Conservation (phyloP, 225 moss, liverwort and hornwort genomes). For the Neckera pumila region DNA sequence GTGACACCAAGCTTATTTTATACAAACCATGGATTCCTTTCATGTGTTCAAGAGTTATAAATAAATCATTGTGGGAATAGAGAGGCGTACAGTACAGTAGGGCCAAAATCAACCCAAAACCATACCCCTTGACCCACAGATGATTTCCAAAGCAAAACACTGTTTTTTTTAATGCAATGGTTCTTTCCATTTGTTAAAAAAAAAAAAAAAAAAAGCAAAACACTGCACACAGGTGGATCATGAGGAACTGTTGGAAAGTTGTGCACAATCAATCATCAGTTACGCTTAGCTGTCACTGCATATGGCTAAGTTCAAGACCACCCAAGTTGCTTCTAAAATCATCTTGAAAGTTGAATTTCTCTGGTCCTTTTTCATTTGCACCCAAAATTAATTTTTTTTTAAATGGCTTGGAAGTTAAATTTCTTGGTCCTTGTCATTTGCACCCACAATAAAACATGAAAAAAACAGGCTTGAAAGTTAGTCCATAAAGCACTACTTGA, state of each 20-base stretch:
- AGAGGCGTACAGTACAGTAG: not conserved
- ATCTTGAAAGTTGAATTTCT: not conserved
- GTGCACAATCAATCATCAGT: not conserved
- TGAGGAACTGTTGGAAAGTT: not conserved
- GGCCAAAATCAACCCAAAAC: not conserved
- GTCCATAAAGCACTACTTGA: too few relatives aligned
- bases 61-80: not conserved
- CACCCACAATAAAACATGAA: too few relatives aligned
- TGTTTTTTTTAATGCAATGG: too few relatives aligned
- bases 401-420: not conserved
- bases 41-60: not conserved
- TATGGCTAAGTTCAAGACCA: not conserved
- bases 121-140: too few relatives aligned
- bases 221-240: too few relatives aligned
- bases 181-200: too few relatives aligned
- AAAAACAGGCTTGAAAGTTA: too few relatives aligned
- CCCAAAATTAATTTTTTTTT: not conserved
- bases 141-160: not conserved
- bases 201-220: too few relatives aligned
- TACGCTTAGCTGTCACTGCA: not conserved
- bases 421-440: too few relatives aligned
- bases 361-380: not conserved
- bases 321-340: not conserved
- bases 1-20: not conserved
- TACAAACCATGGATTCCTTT: not conserved